A percentile compares a stretch with the other conserved stretches of the same genome.
Conservation (phyloP, 1,139 yeast genomes). For the Lodderomyces theae region DNA sequence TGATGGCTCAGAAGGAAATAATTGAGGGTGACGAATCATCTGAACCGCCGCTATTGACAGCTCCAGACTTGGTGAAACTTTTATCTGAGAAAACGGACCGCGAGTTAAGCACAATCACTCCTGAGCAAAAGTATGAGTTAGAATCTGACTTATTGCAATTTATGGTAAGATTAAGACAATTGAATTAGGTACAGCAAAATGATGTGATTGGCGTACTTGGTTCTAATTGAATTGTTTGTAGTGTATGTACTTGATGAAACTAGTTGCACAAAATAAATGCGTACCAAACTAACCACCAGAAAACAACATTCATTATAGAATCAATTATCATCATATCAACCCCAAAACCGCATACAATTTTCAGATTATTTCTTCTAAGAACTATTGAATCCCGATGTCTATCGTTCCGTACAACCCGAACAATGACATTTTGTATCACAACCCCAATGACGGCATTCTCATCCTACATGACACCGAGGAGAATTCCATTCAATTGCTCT, state of each 20-base stretch:
- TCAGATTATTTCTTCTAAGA: too few species aligned
- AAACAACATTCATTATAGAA: too few species aligned
- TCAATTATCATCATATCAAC: too few species aligned
- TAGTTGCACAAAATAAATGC: too few species aligned
- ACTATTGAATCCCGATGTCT: constrained; percentile 26
- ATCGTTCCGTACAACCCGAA: constrained; percentile 38
- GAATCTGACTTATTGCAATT: constrained; percentile 34
- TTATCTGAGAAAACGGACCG: constrained; percentile 13
- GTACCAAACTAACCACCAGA: too few species aligned
- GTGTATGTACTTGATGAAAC: too few species aligned
- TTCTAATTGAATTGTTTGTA: too few species aligned
- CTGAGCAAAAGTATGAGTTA: constrained; percentile 22
- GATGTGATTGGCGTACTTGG: too few species aligned
- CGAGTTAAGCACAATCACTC: constrained; percentile 20
- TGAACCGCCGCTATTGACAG: not conserved
- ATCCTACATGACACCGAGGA: constrained; percentile 44
- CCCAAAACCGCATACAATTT: too few species aligned
- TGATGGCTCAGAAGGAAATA: too few species aligned
- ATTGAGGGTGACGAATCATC: not conserved
- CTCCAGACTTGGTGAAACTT: constrained; percentile 8
- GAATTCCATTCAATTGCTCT: constrained; percentile 37
- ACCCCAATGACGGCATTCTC: constrained; percentile 39
- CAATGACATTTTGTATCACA: constrained; percentile 33
- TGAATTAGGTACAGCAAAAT: too few species aligned
- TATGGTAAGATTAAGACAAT: constrained; percentile 17